Evolutionary conservation across 2,329 filamentous ascomycete genomes (phyloP).

Genomic region (Arthroderma sp.): DNA sequence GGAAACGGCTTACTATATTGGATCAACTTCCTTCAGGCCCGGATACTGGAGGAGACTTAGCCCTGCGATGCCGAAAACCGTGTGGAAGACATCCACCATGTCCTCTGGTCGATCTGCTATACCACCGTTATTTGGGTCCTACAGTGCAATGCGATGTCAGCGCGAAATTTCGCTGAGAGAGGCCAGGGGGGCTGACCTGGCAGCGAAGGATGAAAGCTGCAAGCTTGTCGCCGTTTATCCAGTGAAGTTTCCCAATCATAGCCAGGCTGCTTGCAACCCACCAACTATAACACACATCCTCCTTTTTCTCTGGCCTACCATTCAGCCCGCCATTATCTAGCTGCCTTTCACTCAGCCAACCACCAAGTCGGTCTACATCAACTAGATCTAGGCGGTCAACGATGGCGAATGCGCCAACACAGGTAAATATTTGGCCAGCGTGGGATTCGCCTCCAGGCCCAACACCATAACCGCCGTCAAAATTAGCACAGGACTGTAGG

Average conservation of each 20-base stretch:
- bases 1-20: conserved; percentile 55
- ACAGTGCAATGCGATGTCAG: conserved; percentile 6
- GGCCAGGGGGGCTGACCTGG: conserved; percentile 39
- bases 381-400: conserved; percentile 69
- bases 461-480: conserved; percentile 87
- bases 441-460: conserved; percentile 87
- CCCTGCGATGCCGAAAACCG: conserved; percentile 75
- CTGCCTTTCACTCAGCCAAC: conserved; percentile 90
- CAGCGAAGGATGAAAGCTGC: conserved; percentile 71
- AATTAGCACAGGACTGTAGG: conserved; percentile 72
- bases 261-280: conserved; percentile 89
- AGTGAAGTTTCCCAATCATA: conserved; percentile 77
- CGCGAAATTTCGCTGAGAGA: conserved; percentile 4
- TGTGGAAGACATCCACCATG: conserved; percentile 97
- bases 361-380: conserved; percentile 65
- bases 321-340: conserved; percentile 79
- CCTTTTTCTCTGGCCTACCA: conserved; percentile 84
- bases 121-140: conserved; percentile 68
- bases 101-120: conserved; percentile 83
- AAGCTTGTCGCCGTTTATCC: conserved; percentile 79
- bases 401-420: conserved; percentile 74
- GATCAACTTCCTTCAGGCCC: conserved; percentile 67
- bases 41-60: conserved; percentile 70
- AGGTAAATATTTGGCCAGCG: conserved; percentile 90
- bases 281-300: conserved; percentile 98